Evolutionary conservation across 192 early-diverging fungal species (phyloP), one percentile per base, ranked within the genome.

Genomic region (Coemansia sp.): DNA sequence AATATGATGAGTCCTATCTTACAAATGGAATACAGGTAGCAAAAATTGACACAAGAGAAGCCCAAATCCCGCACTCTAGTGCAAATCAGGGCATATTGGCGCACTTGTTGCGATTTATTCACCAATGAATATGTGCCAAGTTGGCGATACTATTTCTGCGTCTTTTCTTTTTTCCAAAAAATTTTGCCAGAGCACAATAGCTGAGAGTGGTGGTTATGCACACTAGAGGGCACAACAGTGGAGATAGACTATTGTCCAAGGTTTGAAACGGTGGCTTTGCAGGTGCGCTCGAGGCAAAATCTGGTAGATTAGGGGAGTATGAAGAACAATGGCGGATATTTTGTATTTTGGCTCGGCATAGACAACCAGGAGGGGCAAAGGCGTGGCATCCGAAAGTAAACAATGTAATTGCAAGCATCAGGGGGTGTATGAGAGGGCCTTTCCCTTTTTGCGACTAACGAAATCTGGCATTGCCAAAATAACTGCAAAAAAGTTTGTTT

Each of bases 271-370:
- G 61, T 62, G 36, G 61, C 61, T 38, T 62, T 39, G 36, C 60
- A 62, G 60, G 60, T 38, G 60, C 34, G 60, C 60, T 62, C 34
- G 9, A 39, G 60, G 60, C 31, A 62, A 20, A 62, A 62, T 62
- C 53, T 57, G 53, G 53, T 33, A 57, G 53, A 57, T 62, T 38
- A 62, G 60, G 60, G 60, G n/a, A 49, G 49, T n/a, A 50, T 2
- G 49, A 62, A 62, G 16, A 3, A 62, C 60, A 62, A 39, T 34
- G 60, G 60, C 60, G 60, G 60, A 62, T 62, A 62, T 62, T 62
- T 62, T 39, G 60, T 62, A 33, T 62, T 62, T 39, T 62, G 60
- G n/a, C 36, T 62, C 60, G 60, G 60, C 60, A 62, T 20, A 9
- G 36, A 36, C 60, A 62, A 39, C 36, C 36, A 62, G 16, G 18